Evolutionary conservation across 148 eudicot genomes (phyloP), one percentile per base, ranked within the genome.

Genomic region (Rhododendron simsii): DNA sequence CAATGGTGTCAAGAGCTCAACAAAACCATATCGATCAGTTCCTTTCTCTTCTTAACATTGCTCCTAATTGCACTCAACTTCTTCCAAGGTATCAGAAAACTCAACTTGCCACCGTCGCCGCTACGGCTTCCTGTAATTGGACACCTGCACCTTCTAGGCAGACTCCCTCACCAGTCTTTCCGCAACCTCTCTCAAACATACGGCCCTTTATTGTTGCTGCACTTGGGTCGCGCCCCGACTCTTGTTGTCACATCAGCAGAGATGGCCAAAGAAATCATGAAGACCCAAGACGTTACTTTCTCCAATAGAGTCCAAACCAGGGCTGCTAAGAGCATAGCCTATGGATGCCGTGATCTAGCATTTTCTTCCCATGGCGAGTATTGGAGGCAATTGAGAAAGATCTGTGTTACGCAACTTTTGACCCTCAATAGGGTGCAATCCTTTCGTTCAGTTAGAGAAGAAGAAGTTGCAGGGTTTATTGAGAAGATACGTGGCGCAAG

Each of bases 71-170:
- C n/a, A 12, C 47, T 81, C 71, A 81, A 81, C 67, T n/a, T 18
- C 83, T 14, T 39, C 67, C 21, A 13, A 33, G 30, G 20, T 12
- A 5, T 37, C 55, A 23, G 57, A 0, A 23, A 55, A 55, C 21
- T 15, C 16, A 55, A 55, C 61, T 55, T 55, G 61, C 61, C 61
- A 55, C 61, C 61, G 1, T 82, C 84, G 16, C 84, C 84, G 5
- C 84, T 45, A 9, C 23, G 41, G 84, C 84, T 82, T 7, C 84
- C 84, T 1, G 23, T 82, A 21, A 82, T 82, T 26, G 74, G 74
- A 2, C 73, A 82, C 73, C 50, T 59, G 28, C 74, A 61, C 51
- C 84, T 33, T 8, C 84, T 82, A 1, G 84, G 84, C 10, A 21
- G 3, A 35, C 74, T 59, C 11, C 84, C 84, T 39, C 84, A 82